phyloP scores from a whole-genome alignment of 2,329 filamentous ascomycete species.

The Botrytis sinoallii region DNA sequence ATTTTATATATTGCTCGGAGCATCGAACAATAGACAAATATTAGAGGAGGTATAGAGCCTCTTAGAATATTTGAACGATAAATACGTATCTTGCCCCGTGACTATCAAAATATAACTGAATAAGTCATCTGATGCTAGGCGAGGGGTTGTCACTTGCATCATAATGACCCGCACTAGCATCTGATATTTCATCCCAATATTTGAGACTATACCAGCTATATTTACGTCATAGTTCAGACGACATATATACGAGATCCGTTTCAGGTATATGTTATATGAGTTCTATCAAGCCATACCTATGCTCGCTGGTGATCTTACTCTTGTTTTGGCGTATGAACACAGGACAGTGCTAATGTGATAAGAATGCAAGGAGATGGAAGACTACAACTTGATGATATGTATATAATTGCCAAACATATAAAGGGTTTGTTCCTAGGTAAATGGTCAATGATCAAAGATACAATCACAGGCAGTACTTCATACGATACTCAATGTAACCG shows the following conservation, averaged over 20 bases:
- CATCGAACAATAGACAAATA: neutral
- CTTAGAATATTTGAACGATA: neutral
- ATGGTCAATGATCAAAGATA: neutral
- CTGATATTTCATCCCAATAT: neutral
- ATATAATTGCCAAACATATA: fast-evolving
- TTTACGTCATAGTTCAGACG: neutral
- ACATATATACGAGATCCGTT: neutral
- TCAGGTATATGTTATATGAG: neutral
- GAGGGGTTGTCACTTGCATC: neutral
- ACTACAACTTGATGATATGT: neutral
- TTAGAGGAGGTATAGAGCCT: neutral
- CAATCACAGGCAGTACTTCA: neutral
- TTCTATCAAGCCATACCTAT: neutral
- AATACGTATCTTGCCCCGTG: neutral
- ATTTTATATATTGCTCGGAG: neutral
- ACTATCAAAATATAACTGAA: neutral
- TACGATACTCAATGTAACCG: neutral
- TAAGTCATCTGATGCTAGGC: neutral
- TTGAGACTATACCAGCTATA: neutral
- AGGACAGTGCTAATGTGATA: neutral
- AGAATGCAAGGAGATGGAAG: neutral
- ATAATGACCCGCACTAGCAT: neutral
- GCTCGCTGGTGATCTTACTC: neutral
- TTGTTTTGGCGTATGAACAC: neutral
- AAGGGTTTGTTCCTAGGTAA: neutral